These are phyloP conservation scores for Aphanoascus verrucosus DNA, from an alignment of 2,329 filamentous ascomycete species.

Conservation along the genomic window DNA sequence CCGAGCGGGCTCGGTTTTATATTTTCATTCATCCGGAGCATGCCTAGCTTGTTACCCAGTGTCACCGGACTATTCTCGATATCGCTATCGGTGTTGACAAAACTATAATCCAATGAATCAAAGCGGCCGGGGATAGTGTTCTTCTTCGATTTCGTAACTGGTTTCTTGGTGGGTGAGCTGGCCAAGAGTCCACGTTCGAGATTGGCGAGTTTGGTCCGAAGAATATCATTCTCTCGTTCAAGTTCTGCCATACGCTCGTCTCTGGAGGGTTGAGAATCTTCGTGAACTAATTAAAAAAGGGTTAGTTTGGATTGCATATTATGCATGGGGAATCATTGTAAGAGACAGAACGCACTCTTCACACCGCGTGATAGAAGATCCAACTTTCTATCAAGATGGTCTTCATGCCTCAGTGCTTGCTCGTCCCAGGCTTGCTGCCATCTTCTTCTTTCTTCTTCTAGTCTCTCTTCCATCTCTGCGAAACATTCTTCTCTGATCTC, in stretches of 20 bases:
- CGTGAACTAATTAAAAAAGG: conserved; percentile 28
- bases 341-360: conserved; percentile 30
- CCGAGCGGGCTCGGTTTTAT: conserved; percentile 20
- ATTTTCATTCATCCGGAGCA: conserved; percentile 26
- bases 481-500: conserved; percentile 83
- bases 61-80: conserved; percentile 25
- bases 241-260: conserved; percentile 55
- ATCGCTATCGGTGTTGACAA: conserved; percentile 30
- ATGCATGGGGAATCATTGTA: conserved; percentile 16
- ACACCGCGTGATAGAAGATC: conserved; percentile 55
- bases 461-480: conserved; percentile 67
- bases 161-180: conserved; percentile 52
- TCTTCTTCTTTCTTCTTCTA: conserved; percentile 64
- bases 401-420: conserved; percentile 66
- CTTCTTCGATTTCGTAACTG: conserved; percentile 24
- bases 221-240: conserved; percentile 58
- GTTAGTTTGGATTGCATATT: conserved; percentile 12
- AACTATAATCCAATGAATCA: conserved; percentile 22
- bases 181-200: conserved; percentile 55
- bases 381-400: conserved; percentile 79
- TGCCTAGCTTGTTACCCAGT: conserved; percentile 28
- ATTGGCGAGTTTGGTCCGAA: conserved; percentile 54
- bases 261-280: conserved; percentile 40
- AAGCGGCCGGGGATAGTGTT: conserved; percentile 17
- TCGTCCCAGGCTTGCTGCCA: conserved; percentile 71